Evolutionary conservation across 495 filamentous ascomycete species (phyloP).

Genomic region (Glonium stellatum): DNA sequence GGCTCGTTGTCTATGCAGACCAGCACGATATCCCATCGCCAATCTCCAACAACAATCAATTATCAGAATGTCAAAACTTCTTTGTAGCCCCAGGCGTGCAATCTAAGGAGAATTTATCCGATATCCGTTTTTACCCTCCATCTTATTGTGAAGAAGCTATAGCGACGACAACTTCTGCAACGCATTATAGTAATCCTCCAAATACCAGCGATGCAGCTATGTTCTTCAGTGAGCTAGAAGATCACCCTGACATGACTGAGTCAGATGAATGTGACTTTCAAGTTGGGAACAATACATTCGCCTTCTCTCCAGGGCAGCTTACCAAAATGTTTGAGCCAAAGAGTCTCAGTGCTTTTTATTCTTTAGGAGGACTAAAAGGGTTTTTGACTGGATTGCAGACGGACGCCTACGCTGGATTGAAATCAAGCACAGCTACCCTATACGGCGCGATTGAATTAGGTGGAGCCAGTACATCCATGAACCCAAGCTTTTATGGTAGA

Average conservation of each 20-base stretch:
- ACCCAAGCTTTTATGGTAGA: no score
- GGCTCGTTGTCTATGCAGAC: no score
- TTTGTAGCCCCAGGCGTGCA: constrained; percentile 54
- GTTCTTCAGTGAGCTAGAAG: constrained; percentile 49
- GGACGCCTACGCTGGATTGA: constrained; percentile 59
- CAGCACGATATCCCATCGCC: constrained; percentile 79
- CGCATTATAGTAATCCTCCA: constrained; percentile 34
- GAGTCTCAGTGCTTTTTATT: constrained; percentile 66
- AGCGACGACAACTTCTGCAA: constrained; percentile 44
- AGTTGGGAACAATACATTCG: constrained; percentile 71
- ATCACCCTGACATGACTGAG: constrained; percentile 61
- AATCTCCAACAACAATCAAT: constrained; percentile 44
- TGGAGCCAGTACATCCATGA: no score
- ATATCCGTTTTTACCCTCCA: no score
- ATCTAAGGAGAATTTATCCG: constrained; percentile 61
- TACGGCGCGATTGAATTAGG: constrained; percentile 57
- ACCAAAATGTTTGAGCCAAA: constrained; percentile 77
- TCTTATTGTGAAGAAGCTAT: constrained; percentile 46
- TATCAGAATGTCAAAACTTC: constrained; percentile 50
- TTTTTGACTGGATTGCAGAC: constrained; percentile 71
- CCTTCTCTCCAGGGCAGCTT: constrained; percentile 74
- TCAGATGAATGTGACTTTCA: constrained; percentile 68
- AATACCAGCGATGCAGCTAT: constrained; percentile 27
- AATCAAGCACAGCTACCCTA: constrained; percentile 71
- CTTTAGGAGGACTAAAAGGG: constrained; percentile 68